Conservation (phyloP, 768 basidiomycete genomes). For the Tricholoma flavovirens region DNA sequence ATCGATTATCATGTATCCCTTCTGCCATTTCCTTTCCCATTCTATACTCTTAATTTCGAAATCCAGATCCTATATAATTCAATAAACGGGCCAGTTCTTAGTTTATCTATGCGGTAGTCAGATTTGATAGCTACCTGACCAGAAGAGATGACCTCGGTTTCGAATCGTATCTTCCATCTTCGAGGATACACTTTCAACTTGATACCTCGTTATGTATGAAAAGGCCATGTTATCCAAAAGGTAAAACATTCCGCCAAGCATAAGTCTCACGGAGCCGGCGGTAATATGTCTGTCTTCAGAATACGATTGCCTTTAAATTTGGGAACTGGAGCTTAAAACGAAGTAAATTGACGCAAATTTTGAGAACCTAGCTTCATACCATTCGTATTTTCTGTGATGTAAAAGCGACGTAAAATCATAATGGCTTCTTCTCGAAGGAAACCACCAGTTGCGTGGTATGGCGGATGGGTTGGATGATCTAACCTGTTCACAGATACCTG, state of each 20-base stretch:
- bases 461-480: constrained; percentile 64
- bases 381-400: constrained; percentile 88
- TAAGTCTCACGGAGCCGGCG: background rate
- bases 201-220: background rate
- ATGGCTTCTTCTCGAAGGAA: constrained; percentile 81
- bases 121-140: no score
- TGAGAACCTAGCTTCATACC: constrained; percentile 39
- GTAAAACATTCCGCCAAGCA: no score
- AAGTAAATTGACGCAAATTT: constrained; percentile 6
- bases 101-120: no score
- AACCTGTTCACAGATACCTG: constrained; percentile 37
- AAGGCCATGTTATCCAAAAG: no score
- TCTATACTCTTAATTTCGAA: no score
- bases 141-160: no score
- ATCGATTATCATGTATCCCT: no score
- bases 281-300: constrained; percentile 74
- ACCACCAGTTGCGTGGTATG: constrained; percentile 71
- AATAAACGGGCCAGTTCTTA: no score
- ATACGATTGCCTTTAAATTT: constrained; percentile 80
- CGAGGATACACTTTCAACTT: background rate
- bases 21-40: no score
- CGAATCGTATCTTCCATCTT: no score
- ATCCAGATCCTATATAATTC: no score
- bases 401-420: constrained; percentile 80
- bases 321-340: constrained; percentile 73